Evolutionary conservation across 805 yeast species (phyloP).

Genomic region (Zygoascus ofunaensis): DNA sequence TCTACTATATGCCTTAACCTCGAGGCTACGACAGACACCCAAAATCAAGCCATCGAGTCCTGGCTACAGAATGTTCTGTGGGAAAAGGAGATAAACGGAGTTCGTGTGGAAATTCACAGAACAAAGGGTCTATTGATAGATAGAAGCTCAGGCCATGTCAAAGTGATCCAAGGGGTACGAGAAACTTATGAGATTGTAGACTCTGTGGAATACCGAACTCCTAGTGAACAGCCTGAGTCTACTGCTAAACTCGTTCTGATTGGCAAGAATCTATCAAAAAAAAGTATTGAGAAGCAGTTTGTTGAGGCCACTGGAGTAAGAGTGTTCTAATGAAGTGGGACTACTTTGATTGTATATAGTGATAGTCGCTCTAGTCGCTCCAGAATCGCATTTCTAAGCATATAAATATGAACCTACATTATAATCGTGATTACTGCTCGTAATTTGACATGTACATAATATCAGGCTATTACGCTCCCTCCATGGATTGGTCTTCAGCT

Average conservation of each 20-base stretch:
- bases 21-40: constrained; percentile 30
- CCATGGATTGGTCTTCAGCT: constrained; percentile 3
- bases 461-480: background rate
- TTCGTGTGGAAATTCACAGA: constrained; percentile 63
- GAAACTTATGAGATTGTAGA: constrained; percentile 78
- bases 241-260: constrained; percentile 60
- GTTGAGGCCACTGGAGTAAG: background rate
- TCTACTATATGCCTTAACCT: constrained; percentile 46
- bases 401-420: too few species aligned
- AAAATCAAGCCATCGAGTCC: constrained; percentile 42
- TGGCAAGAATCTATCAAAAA: constrained; percentile 50
- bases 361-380: too few species aligned
- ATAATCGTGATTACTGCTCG: too few species aligned
- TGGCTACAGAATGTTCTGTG: constrained; percentile 69
- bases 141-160: constrained; percentile 31
- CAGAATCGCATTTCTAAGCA: too few species aligned
- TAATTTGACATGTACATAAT: background rate
- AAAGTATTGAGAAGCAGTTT: constrained; percentile 11
- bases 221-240: constrained; percentile 25
- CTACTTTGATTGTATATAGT: too few species aligned
- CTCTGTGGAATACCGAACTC: constrained; percentile 22
- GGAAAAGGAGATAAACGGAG: constrained; percentile 45
- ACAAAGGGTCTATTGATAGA: constrained; percentile 63
- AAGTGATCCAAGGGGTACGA: constrained; percentile 84
- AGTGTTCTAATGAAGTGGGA: too few species aligned